phyloP scores from a whole-genome alignment of 352 stramenopile species.

The Globisporangium iwayamae region DNA sequence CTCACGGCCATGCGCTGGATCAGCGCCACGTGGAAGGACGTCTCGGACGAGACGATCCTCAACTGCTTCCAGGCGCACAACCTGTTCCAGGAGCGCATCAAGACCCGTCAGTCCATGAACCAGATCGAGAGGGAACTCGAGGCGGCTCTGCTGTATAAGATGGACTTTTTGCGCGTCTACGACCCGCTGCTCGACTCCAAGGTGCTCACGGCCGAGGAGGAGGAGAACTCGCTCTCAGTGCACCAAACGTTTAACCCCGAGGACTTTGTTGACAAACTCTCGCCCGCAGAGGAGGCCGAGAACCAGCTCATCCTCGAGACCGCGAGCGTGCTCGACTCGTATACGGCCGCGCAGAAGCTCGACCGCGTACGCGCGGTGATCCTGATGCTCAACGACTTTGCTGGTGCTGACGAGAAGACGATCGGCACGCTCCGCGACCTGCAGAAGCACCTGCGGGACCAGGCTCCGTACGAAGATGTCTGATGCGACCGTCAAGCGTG shows the following conservation, averaged over 20 bases:
- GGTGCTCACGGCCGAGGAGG: neutral
- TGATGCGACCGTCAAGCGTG: neutral
- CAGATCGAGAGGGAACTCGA: neutral
- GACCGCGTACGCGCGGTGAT: conserved; percentile 1
- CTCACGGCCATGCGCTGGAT: conserved; percentile 14
- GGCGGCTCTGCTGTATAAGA: neutral
- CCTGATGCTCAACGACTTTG: conserved; percentile 3
- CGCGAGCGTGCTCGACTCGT: neutral
- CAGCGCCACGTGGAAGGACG: neutral
- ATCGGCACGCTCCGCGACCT: neutral
- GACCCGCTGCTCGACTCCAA: neutral
- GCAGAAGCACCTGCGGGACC: neutral
- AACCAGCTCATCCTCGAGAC: neutral
- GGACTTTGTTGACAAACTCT: conserved; percentile 1
- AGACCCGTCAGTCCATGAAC: neutral
- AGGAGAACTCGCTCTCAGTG: neutral
- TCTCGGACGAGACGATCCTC: conserved; percentile 1
- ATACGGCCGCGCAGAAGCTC: conserved; percentile 2
- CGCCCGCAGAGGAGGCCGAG: neutral
- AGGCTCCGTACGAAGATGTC: neutral
- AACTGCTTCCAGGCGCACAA: conserved; percentile 2
- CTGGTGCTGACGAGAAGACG: neutral
- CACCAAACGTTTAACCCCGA: conserved; percentile 7
- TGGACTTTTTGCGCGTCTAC: neutral
- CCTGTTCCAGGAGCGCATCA: neutral